Evolutionary conservation across 331 rosid genomes (phyloP).

Genomic region (Cydonia oblonga): DNA sequence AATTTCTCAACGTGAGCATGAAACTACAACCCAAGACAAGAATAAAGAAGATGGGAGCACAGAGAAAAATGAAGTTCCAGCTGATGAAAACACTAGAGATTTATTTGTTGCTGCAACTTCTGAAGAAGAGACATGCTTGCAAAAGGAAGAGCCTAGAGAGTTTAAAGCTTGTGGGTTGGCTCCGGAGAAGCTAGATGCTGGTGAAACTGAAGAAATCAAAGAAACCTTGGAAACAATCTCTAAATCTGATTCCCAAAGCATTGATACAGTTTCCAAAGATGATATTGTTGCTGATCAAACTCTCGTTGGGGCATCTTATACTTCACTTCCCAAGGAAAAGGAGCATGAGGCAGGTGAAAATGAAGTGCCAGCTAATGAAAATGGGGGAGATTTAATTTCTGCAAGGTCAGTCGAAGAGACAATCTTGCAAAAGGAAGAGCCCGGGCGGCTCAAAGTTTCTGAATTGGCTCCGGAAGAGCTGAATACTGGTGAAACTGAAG

Average conservation of each 20-base stretch:
- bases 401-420: not conserved
- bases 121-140: conserved; percentile 4
- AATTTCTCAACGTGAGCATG: conserved; percentile 4
- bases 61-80: not conserved
- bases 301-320: not conserved
- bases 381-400: not conserved
- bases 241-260: not conserved
- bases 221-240: not conserved
- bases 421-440: conserved; percentile 13
- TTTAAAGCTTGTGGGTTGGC: not conserved
- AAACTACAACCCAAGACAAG: not conserved
- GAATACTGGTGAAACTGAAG: not conserved
- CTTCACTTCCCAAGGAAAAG: conserved; percentile 5
- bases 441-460: not conserved
- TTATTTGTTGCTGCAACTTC: not conserved
- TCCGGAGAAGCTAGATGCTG: not conserved
- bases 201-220: not conserved
- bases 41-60: not conserved
- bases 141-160: conserved; percentile 11
- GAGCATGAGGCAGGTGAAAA: not conserved
- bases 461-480: not conserved
- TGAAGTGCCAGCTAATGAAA: not conserved
- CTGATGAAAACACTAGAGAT: not conserved
- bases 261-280: not conserved
- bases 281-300: not conserved